Evolutionary conservation across 495 filamentous ascomycete species (phyloP).

Genomic region (Hyaloscypha bicolor): DNA sequence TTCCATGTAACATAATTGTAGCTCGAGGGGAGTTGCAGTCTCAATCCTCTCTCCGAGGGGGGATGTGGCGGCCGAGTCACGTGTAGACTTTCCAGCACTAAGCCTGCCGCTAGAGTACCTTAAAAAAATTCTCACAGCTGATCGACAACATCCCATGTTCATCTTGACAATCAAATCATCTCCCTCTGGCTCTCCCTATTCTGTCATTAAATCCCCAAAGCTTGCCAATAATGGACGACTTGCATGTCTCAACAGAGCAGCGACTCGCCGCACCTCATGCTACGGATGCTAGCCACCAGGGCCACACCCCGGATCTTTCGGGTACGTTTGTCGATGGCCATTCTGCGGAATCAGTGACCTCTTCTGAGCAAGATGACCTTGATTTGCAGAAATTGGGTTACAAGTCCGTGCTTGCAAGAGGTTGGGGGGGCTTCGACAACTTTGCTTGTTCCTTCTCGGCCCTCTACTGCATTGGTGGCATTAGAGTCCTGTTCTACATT

Average conservation of each 20-base stretch:
- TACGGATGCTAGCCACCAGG: not conserved
- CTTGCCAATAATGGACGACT: constrained; percentile 5
- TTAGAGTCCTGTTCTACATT: constrained; percentile 41
- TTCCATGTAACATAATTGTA: not conserved
- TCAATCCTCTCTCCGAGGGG: not conserved
- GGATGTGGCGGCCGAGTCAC: not conserved
- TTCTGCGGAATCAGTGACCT: constrained; percentile 4
- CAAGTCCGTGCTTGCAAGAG: constrained; percentile 37
- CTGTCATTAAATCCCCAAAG: not conserved
- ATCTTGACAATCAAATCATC: too few relatives aligned
- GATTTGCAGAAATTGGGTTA: constrained; percentile 41
- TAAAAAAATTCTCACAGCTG: too few relatives aligned
- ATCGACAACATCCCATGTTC: too few relatives aligned
- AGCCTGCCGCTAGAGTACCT: too few relatives aligned
- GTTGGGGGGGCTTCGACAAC: constrained; percentile 40
- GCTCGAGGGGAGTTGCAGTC: not conserved
- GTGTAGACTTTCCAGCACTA: too few relatives aligned
- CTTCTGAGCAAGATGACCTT: constrained; percentile 36
- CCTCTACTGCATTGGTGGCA: constrained; percentile 39
- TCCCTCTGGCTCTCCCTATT: too few relatives aligned
- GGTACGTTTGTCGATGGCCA: not conserved
- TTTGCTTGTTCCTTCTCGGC: constrained; percentile 43
- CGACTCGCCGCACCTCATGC: constrained; percentile 8
- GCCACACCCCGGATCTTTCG: not conserved
- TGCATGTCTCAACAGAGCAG: constrained; percentile 7